phyloP scores from a whole-genome alignment of 768 basidiomycete species.

The Candolleomyces eurysporus region DNA sequence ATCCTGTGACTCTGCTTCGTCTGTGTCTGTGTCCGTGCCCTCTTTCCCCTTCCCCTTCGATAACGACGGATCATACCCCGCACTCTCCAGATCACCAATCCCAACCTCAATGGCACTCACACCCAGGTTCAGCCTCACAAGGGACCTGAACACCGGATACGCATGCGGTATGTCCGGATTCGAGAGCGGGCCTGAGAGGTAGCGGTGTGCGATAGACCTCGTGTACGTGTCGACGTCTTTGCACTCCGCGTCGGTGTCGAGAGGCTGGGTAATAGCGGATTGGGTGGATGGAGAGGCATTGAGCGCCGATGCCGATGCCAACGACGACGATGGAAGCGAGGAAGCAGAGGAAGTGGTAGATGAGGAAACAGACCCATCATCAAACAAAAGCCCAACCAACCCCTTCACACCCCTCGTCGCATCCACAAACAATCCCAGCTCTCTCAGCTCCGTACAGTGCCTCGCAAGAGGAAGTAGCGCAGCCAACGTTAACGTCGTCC shows the following conservation, averaged over 20 bases:
- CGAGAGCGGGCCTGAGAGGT: not conserved
- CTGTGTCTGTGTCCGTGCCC: not conserved
- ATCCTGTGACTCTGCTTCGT: not conserved
- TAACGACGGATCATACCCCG: not conserved
- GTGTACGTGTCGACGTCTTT: not conserved
- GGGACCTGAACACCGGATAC: slow-evolving; percentile 5
- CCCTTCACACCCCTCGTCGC: slow-evolving; percentile 14
- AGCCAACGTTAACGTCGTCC: slow-evolving; percentile 24
- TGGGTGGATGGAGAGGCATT: too few relatives aligned
- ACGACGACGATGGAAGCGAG: not conserved
- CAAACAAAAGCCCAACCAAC: not conserved
- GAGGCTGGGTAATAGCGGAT: too few relatives aligned
- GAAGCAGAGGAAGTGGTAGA: not conserved
- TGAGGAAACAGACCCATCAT: not conserved
- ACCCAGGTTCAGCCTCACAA: slow-evolving; percentile 9
- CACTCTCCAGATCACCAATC: not conserved
- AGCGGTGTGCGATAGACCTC: not conserved
- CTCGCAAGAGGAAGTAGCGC: slow-evolving; percentile 34
- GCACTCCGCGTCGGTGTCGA: too few relatives aligned
- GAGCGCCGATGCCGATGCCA: not conserved
- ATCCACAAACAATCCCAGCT: slow-evolving; percentile 33
- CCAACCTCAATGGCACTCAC: not conserved
- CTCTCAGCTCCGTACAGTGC: slow-evolving; percentile 29
- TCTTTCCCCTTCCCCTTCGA: not conserved
- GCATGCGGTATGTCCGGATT: not conserved